Percentiles rank a stretch among this genome's conserved stretches.
Evolutionary conservation across 257 asterid species (phyloP).

Genomic region (Striga asiatica): DNA sequence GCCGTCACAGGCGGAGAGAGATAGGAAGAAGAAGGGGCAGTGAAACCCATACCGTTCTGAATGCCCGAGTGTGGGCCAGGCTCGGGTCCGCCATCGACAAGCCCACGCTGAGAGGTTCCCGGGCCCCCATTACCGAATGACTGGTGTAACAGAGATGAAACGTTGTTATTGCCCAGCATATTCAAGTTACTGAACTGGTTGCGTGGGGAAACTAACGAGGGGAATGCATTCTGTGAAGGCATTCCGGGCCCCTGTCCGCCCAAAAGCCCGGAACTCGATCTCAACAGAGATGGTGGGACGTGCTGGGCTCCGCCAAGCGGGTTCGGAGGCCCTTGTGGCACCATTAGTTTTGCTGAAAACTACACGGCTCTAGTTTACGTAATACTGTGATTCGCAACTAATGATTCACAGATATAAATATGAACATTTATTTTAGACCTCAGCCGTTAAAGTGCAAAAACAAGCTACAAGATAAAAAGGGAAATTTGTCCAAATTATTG

Average conservation of each 20-base stretch:
- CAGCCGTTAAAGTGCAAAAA: not conserved
- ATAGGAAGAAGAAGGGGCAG: constrained; percentile 44
- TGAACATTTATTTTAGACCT: not conserved
- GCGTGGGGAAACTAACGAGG: constrained; percentile 67
- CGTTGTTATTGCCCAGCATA: constrained; percentile 61
- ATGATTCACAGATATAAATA: no score
- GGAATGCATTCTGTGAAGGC: constrained; percentile 60
- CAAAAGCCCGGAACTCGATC: constrained; percentile 70
- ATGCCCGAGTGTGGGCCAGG: constrained; percentile 22
- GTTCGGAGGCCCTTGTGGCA: constrained; percentile 73
- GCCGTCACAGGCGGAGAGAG: constrained; percentile 34
- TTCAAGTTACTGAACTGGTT: constrained; percentile 58
- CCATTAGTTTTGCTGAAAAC: constrained; percentile 32
- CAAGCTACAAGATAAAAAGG: not conserved
- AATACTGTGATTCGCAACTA: not conserved
- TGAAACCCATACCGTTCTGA: constrained; percentile 58
- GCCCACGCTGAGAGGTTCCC: constrained; percentile 48
- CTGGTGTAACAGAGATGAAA: constrained; percentile 64
- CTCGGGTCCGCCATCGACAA: constrained; percentile 52
- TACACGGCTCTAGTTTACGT: not conserved
- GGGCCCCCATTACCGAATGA: constrained; percentile 73
- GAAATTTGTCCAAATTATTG: not conserved
- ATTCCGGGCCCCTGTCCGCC: constrained; percentile 73
- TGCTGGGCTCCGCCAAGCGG: constrained; percentile 68
- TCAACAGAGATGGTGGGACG: constrained; percentile 47